Evolutionary conservation across 106 monocot genomes (phyloP), one percentile per base, ranked within the genome.

Genomic region (Iris macrosiphon): DNA sequence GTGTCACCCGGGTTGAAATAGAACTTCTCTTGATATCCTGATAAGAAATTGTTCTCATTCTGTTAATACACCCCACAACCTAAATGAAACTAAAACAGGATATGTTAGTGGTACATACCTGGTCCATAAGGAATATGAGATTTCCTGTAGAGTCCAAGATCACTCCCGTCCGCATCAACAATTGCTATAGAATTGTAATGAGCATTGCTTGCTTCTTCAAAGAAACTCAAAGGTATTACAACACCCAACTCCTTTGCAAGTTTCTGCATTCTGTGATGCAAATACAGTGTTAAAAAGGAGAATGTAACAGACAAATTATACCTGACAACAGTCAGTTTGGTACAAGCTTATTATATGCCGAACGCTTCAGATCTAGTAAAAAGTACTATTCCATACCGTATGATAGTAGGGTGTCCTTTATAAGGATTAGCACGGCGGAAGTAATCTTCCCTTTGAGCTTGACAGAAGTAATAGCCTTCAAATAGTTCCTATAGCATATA

Each of bases 121-220:
- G 95, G 95, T 28, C 95, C 95, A 77, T 96, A 85, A 31, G 95
- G 95, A 69, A 96, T 96, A 74, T 96, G 95, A 30, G 95, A 96
- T 80, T 96, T 96, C 52, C 95, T 67, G 35, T 96, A 96, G 17
- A 96, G 68, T 47, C 95, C 95, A 69, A 96, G 95, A 69, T 96
- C 95, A 8, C 73, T 77, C 18, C 95, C 95, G 75, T 90, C 89
- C 31, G 95, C 82, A 75, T 96, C 85, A 54, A 96, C 77, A 11
- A 96, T 72, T 33, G 82, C 95, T 41, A 96, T 50, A 14, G 95
- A 96, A 79, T 96, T 96, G 69, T 96, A 96, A 67, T 96, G 95
- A 47, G 89, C 95, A 74, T 96, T 96, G 62, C 90, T 96, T 34
- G 89, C 82, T 69, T 96, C 95, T 59, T 96, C 95, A 66, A 96